phyloP scores from a whole-genome alignment of 2,329 filamentous ascomycete genomes.

The Lithohypha guttulata region DNA sequence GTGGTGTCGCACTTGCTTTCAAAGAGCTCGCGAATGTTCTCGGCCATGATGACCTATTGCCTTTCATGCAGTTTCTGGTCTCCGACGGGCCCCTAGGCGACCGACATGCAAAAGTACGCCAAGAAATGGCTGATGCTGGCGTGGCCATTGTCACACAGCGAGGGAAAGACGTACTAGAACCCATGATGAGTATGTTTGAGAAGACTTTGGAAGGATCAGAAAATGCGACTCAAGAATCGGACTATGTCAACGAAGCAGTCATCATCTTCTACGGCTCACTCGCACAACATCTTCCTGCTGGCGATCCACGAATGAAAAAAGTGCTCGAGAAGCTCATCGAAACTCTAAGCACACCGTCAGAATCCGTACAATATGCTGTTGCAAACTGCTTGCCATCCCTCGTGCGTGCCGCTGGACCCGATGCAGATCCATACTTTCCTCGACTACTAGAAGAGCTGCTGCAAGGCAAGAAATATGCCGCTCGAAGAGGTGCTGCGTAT shows the following conservation, averaged over 20 bases:
- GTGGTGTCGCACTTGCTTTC: slow-evolving; percentile 80
- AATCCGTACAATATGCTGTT: slow-evolving; percentile 93
- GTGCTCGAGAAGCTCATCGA: slow-evolving; percentile 78
- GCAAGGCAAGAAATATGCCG: slow-evolving; percentile 82
- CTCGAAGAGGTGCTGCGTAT: slow-evolving; percentile 84
- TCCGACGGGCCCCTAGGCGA: slow-evolving; percentile 80
- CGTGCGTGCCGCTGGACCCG: slow-evolving; percentile 68
- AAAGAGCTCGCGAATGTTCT: slow-evolving; percentile 67
- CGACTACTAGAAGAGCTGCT: slow-evolving; percentile 73
- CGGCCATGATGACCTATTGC: slow-evolving; percentile 56
- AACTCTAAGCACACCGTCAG: slow-evolving; percentile 86
- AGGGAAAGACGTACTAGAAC: slow-evolving; percentile 72
- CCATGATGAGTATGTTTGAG: slow-evolving; percentile 87
- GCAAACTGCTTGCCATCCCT: slow-evolving; percentile 87
- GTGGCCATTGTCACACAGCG: slow-evolving; percentile 69
- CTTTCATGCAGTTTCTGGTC: slow-evolving; percentile 76
- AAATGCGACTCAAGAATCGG: slow-evolving; percentile 67
- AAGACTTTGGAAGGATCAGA: slow-evolving; percentile 75
- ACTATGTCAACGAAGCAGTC: slow-evolving; percentile 91
- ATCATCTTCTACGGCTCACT: slow-evolving; percentile 95
- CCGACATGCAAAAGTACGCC: slow-evolving; percentile 61
- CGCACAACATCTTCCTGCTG: slow-evolving; percentile 70
- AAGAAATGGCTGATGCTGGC: slow-evolving; percentile 86
- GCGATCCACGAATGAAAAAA: slow-evolving; percentile 77
- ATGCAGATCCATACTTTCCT: slow-evolving; percentile 68